These are phyloP conservation scores for Pilobolus umbonatus DNA, from an alignment of 192 early-diverging fungal genomes.

Conservation along the genomic window DNA sequence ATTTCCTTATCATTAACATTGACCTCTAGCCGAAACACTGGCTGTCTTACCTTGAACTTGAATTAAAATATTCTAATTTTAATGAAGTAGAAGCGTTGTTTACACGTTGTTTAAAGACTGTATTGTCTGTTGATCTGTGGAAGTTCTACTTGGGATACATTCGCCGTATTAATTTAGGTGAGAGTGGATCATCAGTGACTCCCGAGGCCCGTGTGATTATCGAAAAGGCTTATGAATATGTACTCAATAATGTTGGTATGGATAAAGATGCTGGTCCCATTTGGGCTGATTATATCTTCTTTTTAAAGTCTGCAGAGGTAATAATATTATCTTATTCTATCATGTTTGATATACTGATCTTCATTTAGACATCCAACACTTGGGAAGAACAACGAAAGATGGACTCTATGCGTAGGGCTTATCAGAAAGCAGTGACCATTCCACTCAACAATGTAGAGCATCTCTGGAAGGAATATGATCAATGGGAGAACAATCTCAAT, in stretches of 20 bases:
- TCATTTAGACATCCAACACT: slow-evolving; percentile 44
- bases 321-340: not conserved
- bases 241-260: slow-evolving; percentile 78
- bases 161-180: slow-evolving; percentile 60
- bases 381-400: slow-evolving; percentile 92
- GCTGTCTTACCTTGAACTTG: slow-evolving; percentile 75
- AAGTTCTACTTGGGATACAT: slow-evolving; percentile 87
- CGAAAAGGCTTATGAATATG: slow-evolving; percentile 83
- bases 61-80: slow-evolving; percentile 70
- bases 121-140: slow-evolving; percentile 87
- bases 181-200: slow-evolving; percentile 41
- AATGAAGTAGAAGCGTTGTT: slow-evolving; percentile 82
- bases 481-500: slow-evolving; percentile 83
- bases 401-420: slow-evolving; percentile 77
- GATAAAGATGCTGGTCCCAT: slow-evolving; percentile 86
- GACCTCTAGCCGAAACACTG: slow-evolving; percentile 60
- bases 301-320: slow-evolving; percentile 65
- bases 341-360: not conserved
- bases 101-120: slow-evolving; percentile 69
- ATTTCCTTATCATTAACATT: not conserved
- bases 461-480: slow-evolving; percentile 95
- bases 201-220: slow-evolving; percentile 66
- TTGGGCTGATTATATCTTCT: slow-evolving; percentile 86
- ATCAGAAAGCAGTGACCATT: slow-evolving; percentile 80
- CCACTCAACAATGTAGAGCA: slow-evolving; percentile 85